Evolutionary conservation across 495 filamentous ascomycete species (phyloP).

Genomic region (Cercophora newfieldiana): DNA sequence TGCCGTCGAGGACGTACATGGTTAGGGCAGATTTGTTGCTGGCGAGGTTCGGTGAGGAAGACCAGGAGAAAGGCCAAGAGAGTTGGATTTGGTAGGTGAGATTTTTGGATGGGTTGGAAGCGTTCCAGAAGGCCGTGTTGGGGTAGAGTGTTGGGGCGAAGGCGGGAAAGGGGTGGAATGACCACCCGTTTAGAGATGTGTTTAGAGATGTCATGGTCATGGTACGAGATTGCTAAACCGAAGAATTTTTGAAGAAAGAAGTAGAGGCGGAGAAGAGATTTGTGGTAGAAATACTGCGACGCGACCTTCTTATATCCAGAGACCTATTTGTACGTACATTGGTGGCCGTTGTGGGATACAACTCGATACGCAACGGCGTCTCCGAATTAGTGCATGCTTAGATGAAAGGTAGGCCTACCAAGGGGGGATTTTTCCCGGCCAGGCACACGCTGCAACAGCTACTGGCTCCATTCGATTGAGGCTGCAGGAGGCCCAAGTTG

Average conservation of each 20-base stretch:
- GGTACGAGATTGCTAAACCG: slow-evolving; percentile 1
- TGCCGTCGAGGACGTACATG: slow-evolving; percentile 32
- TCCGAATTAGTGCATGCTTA: slow-evolving; percentile 3
- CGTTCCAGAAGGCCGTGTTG: slow-evolving; percentile 25
- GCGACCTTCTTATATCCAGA: slow-evolving; percentile 1
- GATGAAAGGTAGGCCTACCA: slow-evolving; percentile 1
- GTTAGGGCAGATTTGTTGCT: slow-evolving; percentile 20
- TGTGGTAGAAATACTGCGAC: background rate
- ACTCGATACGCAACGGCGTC: background rate
- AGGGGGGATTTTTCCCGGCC: background rate
- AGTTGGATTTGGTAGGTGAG: slow-evolving; percentile 24
- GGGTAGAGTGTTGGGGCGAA: slow-evolving; percentile 23
- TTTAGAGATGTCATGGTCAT: slow-evolving; percentile 12
- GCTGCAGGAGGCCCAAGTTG: slow-evolving; percentile 6
- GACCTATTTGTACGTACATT: background rate
- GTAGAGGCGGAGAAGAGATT: background rate
- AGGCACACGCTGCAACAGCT: background rate
- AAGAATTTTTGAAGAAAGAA: background rate
- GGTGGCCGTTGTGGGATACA: slow-evolving; percentile 3
- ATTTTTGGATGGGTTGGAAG: slow-evolving; percentile 13
- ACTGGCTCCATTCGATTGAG: slow-evolving; percentile 2
- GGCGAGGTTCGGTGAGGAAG: background rate
- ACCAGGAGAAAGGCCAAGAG: slow-evolving; percentile 25
- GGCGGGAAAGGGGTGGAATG: slow-evolving; percentile 22
- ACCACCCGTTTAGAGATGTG: slow-evolving; percentile 16